phyloP scores from a whole-genome alignment of 2,329 filamentous ascomycete genomes.

The Ophiobolus disseminans region DNA sequence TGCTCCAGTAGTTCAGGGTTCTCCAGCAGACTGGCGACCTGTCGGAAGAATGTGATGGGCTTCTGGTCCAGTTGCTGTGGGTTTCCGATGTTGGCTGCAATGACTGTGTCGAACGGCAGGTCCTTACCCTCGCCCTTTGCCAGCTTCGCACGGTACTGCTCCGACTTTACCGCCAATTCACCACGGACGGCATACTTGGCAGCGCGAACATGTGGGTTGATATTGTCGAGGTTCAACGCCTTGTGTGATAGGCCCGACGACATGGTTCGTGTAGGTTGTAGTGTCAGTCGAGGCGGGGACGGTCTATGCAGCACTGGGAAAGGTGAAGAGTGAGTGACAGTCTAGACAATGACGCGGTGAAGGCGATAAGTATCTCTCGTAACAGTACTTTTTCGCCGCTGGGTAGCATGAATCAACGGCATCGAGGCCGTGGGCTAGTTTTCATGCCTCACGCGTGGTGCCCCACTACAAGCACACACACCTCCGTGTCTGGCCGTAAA shows the following conservation, averaged over 20 bases:
- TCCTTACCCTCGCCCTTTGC: constrained; percentile 63
- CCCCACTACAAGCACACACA: constrained; percentile 33
- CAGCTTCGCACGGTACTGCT: constrained; percentile 83
- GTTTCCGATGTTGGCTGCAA: constrained; percentile 98
- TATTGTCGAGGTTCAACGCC: constrained; percentile 79
- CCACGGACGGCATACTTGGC: constrained; percentile 97
- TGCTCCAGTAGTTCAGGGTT: constrained; percentile 86
- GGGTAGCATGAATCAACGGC: constrained; percentile 19
- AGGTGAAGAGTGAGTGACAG: constrained; percentile 17
- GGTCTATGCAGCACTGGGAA: constrained; percentile 15
- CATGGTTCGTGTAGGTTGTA: constrained; percentile 46
- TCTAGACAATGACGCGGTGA: constrained; percentile 17
- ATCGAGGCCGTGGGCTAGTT: constrained; percentile 26
- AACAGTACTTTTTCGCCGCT: constrained; percentile 19
- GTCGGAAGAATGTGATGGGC: constrained; percentile 98
- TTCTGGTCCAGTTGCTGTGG: constrained; percentile 99
- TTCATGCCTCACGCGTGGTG: constrained; percentile 33
- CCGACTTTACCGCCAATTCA: constrained; percentile 91
- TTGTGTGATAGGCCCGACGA: constrained; percentile 45
- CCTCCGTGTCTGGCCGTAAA: constrained; percentile 21
- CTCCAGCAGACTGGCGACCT: constrained; percentile 91
- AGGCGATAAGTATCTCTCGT: constrained; percentile 8
- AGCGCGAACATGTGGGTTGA: constrained; percentile 85
- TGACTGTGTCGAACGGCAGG: constrained; percentile 87
- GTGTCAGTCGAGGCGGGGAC: constrained; percentile 6